Evolutionary conservation across 1,284 basidiomycete genomes (phyloP).

Genomic region (Coniferiporia sulphurascens): DNA sequence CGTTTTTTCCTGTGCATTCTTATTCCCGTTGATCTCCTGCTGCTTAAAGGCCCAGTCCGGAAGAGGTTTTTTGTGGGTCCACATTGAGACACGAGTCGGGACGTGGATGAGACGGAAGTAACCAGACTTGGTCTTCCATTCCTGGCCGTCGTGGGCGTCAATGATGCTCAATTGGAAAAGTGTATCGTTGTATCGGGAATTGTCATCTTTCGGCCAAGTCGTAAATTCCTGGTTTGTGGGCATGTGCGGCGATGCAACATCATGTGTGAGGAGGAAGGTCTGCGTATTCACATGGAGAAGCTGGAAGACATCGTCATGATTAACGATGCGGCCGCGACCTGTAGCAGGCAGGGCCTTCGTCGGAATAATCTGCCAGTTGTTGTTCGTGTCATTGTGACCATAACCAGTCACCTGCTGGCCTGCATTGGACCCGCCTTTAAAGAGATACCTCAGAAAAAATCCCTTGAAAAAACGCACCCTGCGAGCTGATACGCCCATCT

Average conservation of each 20-base stretch:
- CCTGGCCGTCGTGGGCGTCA: constrained; percentile 70
- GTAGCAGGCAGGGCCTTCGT: constrained; percentile 88
- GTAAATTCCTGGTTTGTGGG: constrained; percentile 99
- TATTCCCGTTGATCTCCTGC: constrained; percentile 98
- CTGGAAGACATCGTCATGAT: constrained; percentile 86
- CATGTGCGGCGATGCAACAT: constrained; percentile 96
- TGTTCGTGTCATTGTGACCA: constrained; percentile 89
- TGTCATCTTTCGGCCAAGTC: constrained; percentile 74
- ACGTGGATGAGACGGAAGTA: constrained; percentile 89
- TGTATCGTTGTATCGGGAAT: constrained; percentile 78
- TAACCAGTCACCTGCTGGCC: constrained; percentile 99
- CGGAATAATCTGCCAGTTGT: constrained; percentile 93
- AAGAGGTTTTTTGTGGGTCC: constrained; percentile 82
- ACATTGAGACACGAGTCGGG: constrained; percentile 87
- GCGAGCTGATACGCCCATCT: constrained; percentile 92
- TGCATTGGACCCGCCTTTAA: constrained; percentile 24
- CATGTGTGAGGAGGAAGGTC: constrained; percentile 85
- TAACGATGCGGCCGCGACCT: constrained; percentile 84
- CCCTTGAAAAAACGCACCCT: constrained; percentile 49
- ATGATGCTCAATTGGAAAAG: constrained; percentile 74
- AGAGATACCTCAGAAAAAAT: too few relatives aligned
- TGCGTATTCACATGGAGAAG: constrained; percentile 87
- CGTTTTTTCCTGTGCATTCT: constrained; percentile 80
- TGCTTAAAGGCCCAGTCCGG: constrained; percentile 98
- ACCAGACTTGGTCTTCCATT: constrained; percentile 88